Percentiles rank a stretch among this genome's conserved stretches.
Evolutionary conservation across 2,329 filamentous ascomycete genomes (phyloP).

Genomic region (Botrytis cinerea): DNA sequence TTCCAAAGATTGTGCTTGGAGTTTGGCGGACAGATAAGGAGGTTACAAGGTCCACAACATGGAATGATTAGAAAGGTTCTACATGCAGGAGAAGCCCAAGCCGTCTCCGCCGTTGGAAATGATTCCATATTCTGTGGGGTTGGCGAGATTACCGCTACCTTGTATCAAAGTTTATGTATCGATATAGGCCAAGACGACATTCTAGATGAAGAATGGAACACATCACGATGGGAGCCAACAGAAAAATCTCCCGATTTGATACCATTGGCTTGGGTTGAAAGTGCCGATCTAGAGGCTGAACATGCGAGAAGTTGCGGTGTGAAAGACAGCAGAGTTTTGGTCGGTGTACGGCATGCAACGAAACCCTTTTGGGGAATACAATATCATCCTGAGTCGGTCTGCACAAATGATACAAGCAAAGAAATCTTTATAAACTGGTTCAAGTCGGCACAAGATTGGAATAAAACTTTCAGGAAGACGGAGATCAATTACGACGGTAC

Average conservation of each 20-base stretch:
- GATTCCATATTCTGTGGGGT: slow-evolving; percentile 38
- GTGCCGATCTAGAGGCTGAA: slow-evolving; percentile 31
- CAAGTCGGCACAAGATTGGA: slow-evolving; percentile 52
- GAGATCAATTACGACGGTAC: slow-evolving; percentile 19
- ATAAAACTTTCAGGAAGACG: slow-evolving; percentile 34
- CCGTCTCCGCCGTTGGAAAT: slow-evolving; percentile 7
- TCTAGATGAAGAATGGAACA: slow-evolving; percentile 31
- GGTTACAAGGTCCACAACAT: slow-evolving; percentile 58
- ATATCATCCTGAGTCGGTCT: slow-evolving; percentile 72
- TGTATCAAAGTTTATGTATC: slow-evolving; percentile 47
- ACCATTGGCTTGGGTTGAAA: slow-evolving; percentile 42
- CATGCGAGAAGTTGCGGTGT: slow-evolving; percentile 34
- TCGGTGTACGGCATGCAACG: slow-evolving; percentile 58
- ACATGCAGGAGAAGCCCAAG: slow-evolving; percentile 45
- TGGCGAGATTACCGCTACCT: slow-evolving; percentile 41
- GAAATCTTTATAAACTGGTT: slow-evolving; percentile 65
- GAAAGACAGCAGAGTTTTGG: slow-evolving; percentile 50
- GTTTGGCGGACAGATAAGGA: slow-evolving; percentile 57
- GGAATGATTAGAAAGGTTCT: slow-evolving; percentile 60
- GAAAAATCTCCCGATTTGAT: slow-evolving; percentile 34
- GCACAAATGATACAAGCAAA: slow-evolving; percentile 58
- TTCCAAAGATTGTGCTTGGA: slow-evolving; percentile 67
- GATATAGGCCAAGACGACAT: slow-evolving; percentile 39
- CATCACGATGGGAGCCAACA: slow-evolving; percentile 34
- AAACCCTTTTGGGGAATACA: slow-evolving; percentile 70